Conservation (phyloP, 192 early-diverging fungal genomes). For the Thoreauomyces humboldtii region DNA sequence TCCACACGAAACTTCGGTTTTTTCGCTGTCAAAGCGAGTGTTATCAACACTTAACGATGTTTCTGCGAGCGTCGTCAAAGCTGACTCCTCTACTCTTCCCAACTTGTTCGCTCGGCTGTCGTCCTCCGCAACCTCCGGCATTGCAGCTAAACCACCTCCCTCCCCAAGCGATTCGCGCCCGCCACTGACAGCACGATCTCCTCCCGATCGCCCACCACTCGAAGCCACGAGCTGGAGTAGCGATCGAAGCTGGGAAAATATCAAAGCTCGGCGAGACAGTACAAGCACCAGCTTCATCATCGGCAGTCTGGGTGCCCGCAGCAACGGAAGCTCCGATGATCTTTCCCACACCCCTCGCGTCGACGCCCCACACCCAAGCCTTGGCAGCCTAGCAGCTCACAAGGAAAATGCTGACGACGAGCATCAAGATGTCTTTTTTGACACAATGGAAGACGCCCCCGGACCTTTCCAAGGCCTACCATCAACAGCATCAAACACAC, state of each 20-base stretch:
- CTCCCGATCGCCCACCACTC: neutral
- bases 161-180: neutral
- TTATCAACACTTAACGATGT: neutral
- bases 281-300: neutral
- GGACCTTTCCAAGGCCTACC: neutral
- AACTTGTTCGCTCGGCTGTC: neutral
- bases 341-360: constrained; percentile 1
- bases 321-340: constrained; percentile 13
- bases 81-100: neutral
- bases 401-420: too few relatives aligned
- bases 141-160: neutral
- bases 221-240: constrained; percentile 33
- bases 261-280: constrained; percentile 19
- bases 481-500: neutral
- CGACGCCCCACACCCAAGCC: neutral
- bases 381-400: neutral
- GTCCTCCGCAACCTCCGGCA: too few relatives aligned
- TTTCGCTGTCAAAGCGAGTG: constrained; percentile 7
- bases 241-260: constrained; percentile 32
- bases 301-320: constrained; percentile 6
- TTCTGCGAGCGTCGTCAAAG: neutral
- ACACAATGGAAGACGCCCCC: constrained; percentile 20
- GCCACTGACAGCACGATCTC: neutral
- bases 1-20: neutral
- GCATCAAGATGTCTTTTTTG: constrained; percentile 45